Evolutionary conservation across 2,329 filamentous ascomycete genomes (phyloP).

Genomic region (Ceratocystis lukuohia): DNA sequence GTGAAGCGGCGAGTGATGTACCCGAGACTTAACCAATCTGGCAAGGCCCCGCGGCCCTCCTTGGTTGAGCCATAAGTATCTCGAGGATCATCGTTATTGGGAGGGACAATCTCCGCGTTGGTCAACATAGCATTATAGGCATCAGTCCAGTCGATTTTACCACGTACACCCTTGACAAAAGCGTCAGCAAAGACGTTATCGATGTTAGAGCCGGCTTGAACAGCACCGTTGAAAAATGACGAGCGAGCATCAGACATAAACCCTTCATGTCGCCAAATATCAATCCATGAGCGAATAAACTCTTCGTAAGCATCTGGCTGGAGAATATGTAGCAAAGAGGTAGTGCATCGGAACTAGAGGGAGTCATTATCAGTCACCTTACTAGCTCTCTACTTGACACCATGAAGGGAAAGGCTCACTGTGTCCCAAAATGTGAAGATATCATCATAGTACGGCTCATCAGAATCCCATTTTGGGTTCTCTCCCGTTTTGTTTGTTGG

Average conservation of each 20-base stretch:
- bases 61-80: constrained; percentile 49
- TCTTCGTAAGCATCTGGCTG: constrained; percentile 51
- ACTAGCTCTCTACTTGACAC: too few relatives aligned
- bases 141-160: constrained; percentile 49
- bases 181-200: constrained; percentile 63
- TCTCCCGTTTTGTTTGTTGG: constrained; percentile 59
- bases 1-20: constrained; percentile 51
- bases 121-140: constrained; percentile 51
- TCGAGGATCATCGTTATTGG: constrained; percentile 44
- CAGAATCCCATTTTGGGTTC: constrained; percentile 51
- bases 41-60: constrained; percentile 53
- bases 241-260: constrained; percentile 54
- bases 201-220: constrained; percentile 56
- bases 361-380: too few relatives aligned
- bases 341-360: constrained; percentile 47
- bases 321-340: constrained; percentile 50
- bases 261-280: constrained; percentile 52
- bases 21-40: constrained; percentile 52
- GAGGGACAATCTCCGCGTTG: constrained; percentile 50
- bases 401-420: constrained; percentile 18
- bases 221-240: constrained; percentile 54
- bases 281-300: constrained; percentile 52
- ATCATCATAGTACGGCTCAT: constrained; percentile 58
- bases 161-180: constrained; percentile 53
- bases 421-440: constrained; percentile 56